phyloP scores from a whole-genome alignment of 78 protist genomes.

The Dictyostelium firmibasis region DNA sequence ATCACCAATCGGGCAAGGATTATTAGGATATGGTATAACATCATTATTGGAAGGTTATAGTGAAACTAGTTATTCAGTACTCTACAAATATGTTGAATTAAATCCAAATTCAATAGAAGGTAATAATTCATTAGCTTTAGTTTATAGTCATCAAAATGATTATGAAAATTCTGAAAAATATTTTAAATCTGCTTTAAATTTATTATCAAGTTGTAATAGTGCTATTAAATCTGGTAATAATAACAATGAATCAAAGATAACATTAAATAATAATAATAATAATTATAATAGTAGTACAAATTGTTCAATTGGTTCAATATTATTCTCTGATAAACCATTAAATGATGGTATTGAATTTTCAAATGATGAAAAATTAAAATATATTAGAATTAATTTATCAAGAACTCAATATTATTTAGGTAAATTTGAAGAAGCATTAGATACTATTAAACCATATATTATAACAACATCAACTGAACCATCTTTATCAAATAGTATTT shows the following conservation, averaged over 20 bases:
- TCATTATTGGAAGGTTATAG: not conserved
- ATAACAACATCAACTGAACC: not conserved
- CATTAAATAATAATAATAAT: not conserved
- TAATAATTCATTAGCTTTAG: slow-evolving; percentile 1
- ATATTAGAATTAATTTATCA: slow-evolving; percentile 16
- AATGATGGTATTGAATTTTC: not conserved
- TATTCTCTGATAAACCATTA: not conserved
- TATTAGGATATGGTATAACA: slow-evolving; percentile 31
- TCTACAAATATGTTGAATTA: not conserved
- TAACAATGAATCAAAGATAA: not conserved
- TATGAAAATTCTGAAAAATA: not conserved
- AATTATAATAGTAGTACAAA: not conserved
- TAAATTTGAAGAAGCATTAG: slow-evolving; percentile 3
- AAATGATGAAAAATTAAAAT: slow-evolving; percentile 5
- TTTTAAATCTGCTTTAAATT: not conserved
- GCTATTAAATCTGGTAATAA: not conserved
- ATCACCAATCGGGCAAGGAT: slow-evolving; percentile 38
- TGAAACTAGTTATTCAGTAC: not conserved
- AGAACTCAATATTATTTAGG: slow-evolving; percentile 19
- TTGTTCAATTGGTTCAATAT: slow-evolving; percentile 2
- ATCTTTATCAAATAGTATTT: slow-evolving; percentile 5
- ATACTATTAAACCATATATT: not conserved
- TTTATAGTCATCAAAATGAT: slow-evolving; percentile 6
- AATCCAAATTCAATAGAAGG: slow-evolving; percentile 31
- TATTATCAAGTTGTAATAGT: not conserved